Evolutionary conservation across 768 basidiomycete genomes (phyloP), one percentile per base, ranked within the genome.

Genomic region (Amanita fuliginea): DNA sequence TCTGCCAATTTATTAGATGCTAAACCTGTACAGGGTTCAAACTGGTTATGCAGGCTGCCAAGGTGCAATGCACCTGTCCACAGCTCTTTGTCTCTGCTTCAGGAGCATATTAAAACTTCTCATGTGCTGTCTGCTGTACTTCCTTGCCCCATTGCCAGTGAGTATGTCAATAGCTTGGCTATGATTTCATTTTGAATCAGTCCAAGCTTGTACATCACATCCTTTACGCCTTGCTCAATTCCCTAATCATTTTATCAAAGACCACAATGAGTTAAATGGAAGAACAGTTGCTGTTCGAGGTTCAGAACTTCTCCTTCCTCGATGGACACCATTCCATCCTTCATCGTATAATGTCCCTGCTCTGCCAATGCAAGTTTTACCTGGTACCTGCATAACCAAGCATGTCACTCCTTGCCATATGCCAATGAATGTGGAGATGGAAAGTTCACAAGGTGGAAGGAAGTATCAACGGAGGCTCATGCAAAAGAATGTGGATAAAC

Each of bases 11-110:
- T 33, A 10, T 32, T 18, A 1, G 11, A 9, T 14, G 9, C 18
- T 43, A 5, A 35, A 19, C 8, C 3, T 42, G 16, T 22, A 7
- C 7, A 50, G 40, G 21, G 18, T 19, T 14, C 30, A 24, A 43
- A 50, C 18, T 35, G 41, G 49, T n/a, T 43, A 33, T 50, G 49
- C 49, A 50, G 36, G 21, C 18, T 42, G 10, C 41, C 40, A 14
- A 37, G 21, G 22, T 50, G 49, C 33, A 50, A 50, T 43, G 28
- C 33, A n/a, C 47, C 47, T 28, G 37, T 42, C 0, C 49, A 50
- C 18, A 28, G 41, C 41, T 42, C 49, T 16, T 14, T 43, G 6
- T 3, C 6, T 16, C 19, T 6, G 14, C 49, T 50, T 16, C 28
- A 50, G 14, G 13, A 50, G 10, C 49, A 50, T 50, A 30, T 50